Evolutionary conservation across 2,329 filamentous ascomycete species (phyloP), one percentile per base, ranked within the genome.

Genomic region (Nemania diffusa): DNA sequence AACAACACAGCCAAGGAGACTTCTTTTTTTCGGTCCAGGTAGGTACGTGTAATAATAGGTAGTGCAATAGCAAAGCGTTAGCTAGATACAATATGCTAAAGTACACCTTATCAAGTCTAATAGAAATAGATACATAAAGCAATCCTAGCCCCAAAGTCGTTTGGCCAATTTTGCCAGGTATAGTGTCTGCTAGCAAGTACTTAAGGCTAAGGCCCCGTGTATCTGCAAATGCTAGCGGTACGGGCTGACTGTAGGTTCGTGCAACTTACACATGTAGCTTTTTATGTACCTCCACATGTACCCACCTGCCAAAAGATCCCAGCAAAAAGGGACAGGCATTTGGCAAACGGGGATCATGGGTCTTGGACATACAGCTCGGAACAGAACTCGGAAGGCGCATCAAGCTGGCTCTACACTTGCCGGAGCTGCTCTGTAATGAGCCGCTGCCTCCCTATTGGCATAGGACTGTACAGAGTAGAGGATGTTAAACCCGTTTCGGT

Each of bases 171-270:
- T n/a, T 50, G 57, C 61, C n/a, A 51, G 50, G 69, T 71, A 65
- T 58, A 60, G 29, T 55, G 46, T 27, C 44, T n/a, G 27, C 5
- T 15, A 22, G 22, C 29, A 29, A 48, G 67, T 69, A 69, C 64
- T 40, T 64, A 34, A 26, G 24, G 53, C 66, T 64, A 69, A 52
- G 55, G 34, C 17, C n/a, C 34, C 20, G 59, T 67, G 69, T 71
- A 71, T 64, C 69, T 71, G 69, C 67, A 67, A 67, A 42, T 63
- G 67, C 56, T 62, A 67, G 59, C 64, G 57, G 69, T 69, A 69
- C 67, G 67, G 69, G 69, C 69, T 71, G 69, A 67, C 64, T 56
- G 64, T 69, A 67, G 67, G 60, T 67, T 65, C 64, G 62, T 68
- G 68, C 68, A 62, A 63, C 62, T 56, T 26, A 56, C 65, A 44